A percentile compares a stretch with the other conserved stretches of the same genome.
Evolutionary conservation across 805 yeast genomes (phyloP).

Genomic region (Candida silvicultrix): DNA sequence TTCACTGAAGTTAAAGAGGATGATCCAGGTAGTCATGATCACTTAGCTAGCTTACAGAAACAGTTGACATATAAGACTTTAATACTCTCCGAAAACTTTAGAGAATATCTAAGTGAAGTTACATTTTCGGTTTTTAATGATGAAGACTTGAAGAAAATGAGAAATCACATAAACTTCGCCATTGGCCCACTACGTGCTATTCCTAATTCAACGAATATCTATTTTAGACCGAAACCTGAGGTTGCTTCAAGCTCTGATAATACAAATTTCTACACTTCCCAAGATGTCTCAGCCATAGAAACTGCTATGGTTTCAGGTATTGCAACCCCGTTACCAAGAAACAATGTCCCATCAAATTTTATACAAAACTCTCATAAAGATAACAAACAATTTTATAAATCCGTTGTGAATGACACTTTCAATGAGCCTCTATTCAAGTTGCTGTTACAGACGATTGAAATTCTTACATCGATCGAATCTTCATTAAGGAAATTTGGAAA

Average conservation of each 20-base stretch:
- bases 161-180: conserved; percentile 36
- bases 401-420: conserved; percentile 28
- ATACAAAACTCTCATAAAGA: conserved; percentile 2
- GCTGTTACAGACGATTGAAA: conserved; percentile 26
- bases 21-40: conserved; percentile 9
- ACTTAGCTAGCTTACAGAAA: conserved; percentile 19
- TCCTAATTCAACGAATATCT: conserved; percentile 23
- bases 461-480: conserved; percentile 19
- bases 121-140: conserved; percentile 29
- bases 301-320: conserved; percentile 18
- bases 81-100: conserved; percentile 31
- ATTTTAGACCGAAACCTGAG: conserved; percentile 1
- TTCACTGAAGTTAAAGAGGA: conserved; percentile 4
- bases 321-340: conserved; percentile 30
- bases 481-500: conserved; percentile 4
- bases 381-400: conserved; percentile 19
- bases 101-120: conserved; percentile 37
- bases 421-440: conserved; percentile 23
- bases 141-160: conserved; percentile 26
- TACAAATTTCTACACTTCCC: conserved; percentile 1
- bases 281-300: neutral
- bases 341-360: neutral
- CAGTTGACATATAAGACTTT: conserved; percentile 26
- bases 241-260: neutral
- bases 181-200: conserved; percentile 35